Percentiles rank a stretch among this genome's conserved stretches.
phyloP scores from a whole-genome alignment of 257 asterid species.

The Solanum stenotomum region DNA sequence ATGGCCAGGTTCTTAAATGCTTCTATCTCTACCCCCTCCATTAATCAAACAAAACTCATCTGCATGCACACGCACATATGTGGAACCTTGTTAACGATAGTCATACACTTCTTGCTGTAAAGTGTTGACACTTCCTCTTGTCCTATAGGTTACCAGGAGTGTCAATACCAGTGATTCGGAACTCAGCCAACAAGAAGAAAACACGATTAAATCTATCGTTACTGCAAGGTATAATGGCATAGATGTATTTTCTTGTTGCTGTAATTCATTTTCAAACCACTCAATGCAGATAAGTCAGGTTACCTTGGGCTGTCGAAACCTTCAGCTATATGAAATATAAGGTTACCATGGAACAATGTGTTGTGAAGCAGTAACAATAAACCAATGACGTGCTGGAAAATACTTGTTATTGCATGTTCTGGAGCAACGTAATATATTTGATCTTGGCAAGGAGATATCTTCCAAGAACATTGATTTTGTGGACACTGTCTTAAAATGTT shows the following conservation, averaged over 20 bases:
- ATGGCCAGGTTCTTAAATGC: conserved; percentile 55
- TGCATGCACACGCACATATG: neutral
- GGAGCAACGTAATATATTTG: neutral
- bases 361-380: neutral
- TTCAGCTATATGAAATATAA: neutral
- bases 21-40: neutral
- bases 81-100: neutral
- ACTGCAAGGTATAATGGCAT: conserved; percentile 48
- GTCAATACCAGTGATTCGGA: conserved; percentile 37
- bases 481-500: neutral
- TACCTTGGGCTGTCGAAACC: neutral
- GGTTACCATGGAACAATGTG: neutral
- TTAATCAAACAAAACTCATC: neutral
- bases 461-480: neutral
- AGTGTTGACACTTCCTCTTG: conserved; percentile 1
- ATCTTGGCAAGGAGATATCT: neutral
- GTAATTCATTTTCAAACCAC: neutral
- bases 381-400: neutral
- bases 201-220: conserved; percentile 56
- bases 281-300: neutral
- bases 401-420: neutral
- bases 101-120: neutral
- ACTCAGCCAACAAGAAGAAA: conserved; percentile 63
- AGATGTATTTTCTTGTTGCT: neutral
- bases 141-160: conserved; percentile 66